Percentiles rank a stretch among this genome's conserved stretches.
These are phyloP conservation scores for Coemansia sp. DNA, from an alignment of 192 early-diverging fungal genomes.

Conservation along the genomic window DNA sequence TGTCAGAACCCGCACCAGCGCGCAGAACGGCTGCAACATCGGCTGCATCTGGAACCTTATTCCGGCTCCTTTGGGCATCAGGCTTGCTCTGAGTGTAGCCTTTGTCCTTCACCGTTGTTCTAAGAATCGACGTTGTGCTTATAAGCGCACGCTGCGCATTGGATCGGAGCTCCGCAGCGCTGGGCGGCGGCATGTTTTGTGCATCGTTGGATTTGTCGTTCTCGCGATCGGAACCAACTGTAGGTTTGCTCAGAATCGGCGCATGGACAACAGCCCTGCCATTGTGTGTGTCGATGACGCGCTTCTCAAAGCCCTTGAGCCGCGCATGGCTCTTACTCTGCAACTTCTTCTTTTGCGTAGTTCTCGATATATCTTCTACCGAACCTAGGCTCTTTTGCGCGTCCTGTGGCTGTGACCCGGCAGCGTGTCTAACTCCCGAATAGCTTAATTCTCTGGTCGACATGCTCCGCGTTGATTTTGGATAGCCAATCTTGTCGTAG, in stretches of 20 bases:
- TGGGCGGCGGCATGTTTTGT: constrained; percentile 37
- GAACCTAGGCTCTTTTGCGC: not conserved
- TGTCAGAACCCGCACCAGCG: not conserved
- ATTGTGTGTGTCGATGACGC: constrained; percentile 45
- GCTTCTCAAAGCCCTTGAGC: constrained; percentile 49
- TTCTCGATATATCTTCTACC: not conserved
- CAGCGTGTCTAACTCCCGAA: not conserved
- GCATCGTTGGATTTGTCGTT: constrained; percentile 1
- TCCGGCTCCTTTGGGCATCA: not conserved
- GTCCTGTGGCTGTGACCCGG: not conserved
- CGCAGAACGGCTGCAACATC: constrained; percentile 16
- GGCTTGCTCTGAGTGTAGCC: not conserved
- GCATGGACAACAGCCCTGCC: constrained; percentile 36
- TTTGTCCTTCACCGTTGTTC: constrained; percentile 13
- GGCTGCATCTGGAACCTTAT: not conserved
- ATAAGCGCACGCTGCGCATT: constrained; percentile 54
- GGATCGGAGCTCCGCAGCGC: constrained; percentile 40
- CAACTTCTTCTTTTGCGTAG: not conserved
- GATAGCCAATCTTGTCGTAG: constrained; percentile 39
- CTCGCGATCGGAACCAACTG: constrained; percentile 8
- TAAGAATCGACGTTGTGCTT: constrained; percentile 32
- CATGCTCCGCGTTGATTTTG: constrained; percentile 31
- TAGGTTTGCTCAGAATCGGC: constrained; percentile 25
- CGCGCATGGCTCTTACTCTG: constrained; percentile 18
- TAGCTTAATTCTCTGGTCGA: not conserved